These are phyloP conservation scores for Wickerhamomyces sp. DNA, from an alignment of 1,139 yeast genomes.

Conservation along the genomic window DNA sequence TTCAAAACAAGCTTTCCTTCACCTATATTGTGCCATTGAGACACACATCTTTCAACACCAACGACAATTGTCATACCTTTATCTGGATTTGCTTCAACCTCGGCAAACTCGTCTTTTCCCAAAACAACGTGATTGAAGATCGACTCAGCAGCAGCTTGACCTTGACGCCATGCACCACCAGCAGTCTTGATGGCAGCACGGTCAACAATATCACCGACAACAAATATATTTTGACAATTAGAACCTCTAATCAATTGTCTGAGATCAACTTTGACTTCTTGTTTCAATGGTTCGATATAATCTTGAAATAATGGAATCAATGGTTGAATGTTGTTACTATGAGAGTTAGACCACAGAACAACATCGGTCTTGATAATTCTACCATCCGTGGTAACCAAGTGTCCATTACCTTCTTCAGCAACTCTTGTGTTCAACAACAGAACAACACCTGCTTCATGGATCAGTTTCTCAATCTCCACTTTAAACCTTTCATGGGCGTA, in stretches of 20 bases:
- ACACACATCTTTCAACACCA: conserved; percentile 15
- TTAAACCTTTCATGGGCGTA: conserved; percentile 16
- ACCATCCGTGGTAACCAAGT: conserved; percentile 19
- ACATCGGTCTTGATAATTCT: conserved; percentile 44
- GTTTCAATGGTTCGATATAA: conserved; percentile 18
- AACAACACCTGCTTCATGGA: conserved; percentile 32
- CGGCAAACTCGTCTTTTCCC: conserved; percentile 9
- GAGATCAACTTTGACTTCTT: conserved; percentile 20
- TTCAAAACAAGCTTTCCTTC: conserved; percentile 18
- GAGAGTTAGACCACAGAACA: conserved; percentile 40
- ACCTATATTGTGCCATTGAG: conserved; percentile 19
- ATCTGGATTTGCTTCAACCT: conserved; percentile 15
- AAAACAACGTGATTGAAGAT: conserved; percentile 13
- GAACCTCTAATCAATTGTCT: conserved; percentile 28
- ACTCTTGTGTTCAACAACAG: conserved; percentile 18
- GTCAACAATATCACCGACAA: conserved; percentile 26
- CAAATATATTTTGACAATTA: conserved; percentile 25
- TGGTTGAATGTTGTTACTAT: conserved; percentile 35
- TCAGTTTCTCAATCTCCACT: conserved; percentile 33
- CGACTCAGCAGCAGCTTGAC: conserved; percentile 15
- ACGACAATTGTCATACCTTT: conserved; percentile 23
- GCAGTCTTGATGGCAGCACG: conserved; percentile 22
- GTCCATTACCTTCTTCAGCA: conserved; percentile 18
- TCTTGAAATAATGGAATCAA: conserved; percentile 18
- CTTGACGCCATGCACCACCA: conserved; percentile 23